These are phyloP conservation scores for Globisporangium sylvaticum DNA, from an alignment of 352 stramenopile species.

Conservation along the genomic window DNA sequence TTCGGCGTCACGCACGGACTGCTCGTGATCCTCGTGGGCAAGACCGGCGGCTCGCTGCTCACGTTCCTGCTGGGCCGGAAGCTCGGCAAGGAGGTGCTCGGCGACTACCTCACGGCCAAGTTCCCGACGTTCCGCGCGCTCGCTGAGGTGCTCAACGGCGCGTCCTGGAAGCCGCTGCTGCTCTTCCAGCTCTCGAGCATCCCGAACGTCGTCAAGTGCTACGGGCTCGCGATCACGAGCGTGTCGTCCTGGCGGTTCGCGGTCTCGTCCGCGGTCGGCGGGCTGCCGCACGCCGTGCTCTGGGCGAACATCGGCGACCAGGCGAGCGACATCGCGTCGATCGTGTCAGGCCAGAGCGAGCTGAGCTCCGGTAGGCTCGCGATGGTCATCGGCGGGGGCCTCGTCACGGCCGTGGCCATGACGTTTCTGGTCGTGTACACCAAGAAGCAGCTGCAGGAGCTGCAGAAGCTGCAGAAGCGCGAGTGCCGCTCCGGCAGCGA, in stretches of 20 bases:
- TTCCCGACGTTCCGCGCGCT: slow-evolving; percentile 74
- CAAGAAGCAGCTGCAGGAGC: slow-evolving; percentile 45
- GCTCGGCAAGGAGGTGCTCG: slow-evolving; percentile 56
- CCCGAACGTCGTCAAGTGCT: slow-evolving; percentile 78
- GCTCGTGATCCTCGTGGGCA: slow-evolving; percentile 59
- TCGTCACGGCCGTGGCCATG: slow-evolving; percentile 53
- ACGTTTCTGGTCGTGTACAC: slow-evolving; percentile 63
- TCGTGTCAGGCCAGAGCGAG: slow-evolving; percentile 48
- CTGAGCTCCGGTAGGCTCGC: slow-evolving; percentile 40
- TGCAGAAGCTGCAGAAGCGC: slow-evolving; percentile 66
- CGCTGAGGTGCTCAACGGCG: slow-evolving; percentile 52
- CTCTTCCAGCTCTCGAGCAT: slow-evolving; percentile 77
- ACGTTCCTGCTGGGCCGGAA: slow-evolving; percentile 55
- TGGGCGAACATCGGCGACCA: slow-evolving; percentile 73
- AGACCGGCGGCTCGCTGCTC: slow-evolving; percentile 62
- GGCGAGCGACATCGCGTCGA: slow-evolving; percentile 57
- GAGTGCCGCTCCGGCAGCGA: slow-evolving; percentile 53
- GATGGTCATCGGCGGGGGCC: slow-evolving; percentile 34
- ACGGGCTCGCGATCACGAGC: slow-evolving; percentile 71
- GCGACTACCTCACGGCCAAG: slow-evolving; percentile 49
- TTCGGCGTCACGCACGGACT: slow-evolving; percentile 54
- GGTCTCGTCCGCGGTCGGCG: slow-evolving; percentile 51
- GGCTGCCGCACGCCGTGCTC: slow-evolving; percentile 53
- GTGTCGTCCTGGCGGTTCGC: slow-evolving; percentile 52
- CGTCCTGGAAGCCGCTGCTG: slow-evolving; percentile 73